Conservation (phyloP, 768 basidiomycete genomes). For the Boletus rufocinnamomeus region DNA sequence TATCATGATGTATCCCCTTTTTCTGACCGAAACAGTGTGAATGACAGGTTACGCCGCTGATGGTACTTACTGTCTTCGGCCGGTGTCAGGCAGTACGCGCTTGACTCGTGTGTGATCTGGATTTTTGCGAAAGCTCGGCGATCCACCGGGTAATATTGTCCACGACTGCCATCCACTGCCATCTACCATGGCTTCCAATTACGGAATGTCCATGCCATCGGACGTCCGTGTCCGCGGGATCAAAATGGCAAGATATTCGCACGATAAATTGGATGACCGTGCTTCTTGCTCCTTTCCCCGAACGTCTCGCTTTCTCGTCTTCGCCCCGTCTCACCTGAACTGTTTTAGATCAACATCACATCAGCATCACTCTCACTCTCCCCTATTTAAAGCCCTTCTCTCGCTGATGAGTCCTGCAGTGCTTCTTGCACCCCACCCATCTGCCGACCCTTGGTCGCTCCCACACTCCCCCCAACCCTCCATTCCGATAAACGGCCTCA, state of each 20-base stretch:
- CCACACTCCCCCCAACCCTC: constrained; percentile 8
- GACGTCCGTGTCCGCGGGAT: background rate
- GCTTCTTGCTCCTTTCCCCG: constrained; percentile 22
- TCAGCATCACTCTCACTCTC: no score
- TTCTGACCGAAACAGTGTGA: background rate
- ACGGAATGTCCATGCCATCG: background rate
- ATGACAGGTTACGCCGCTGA: background rate
- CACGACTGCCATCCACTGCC: no score
- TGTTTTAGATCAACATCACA: background rate
- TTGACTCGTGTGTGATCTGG: no score
- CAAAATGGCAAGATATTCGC: constrained; percentile 13
- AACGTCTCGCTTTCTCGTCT: background rate
- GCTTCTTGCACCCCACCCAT: background rate
- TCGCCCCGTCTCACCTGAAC: background rate
- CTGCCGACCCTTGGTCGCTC: constrained; percentile 1
- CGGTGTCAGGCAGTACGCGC: no score
- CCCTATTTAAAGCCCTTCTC: background rate
- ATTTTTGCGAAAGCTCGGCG: no score
- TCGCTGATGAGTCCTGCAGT: constrained; percentile 6
- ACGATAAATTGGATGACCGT: constrained; percentile 22
- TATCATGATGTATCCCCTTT: background rate
- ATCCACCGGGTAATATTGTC: no score
- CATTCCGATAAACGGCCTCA: no score
- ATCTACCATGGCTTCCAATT: background rate
- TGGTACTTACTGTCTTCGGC: no score